phyloP scores from a whole-genome alignment of 345 rosid species.

The Luvunga scandens region DNA sequence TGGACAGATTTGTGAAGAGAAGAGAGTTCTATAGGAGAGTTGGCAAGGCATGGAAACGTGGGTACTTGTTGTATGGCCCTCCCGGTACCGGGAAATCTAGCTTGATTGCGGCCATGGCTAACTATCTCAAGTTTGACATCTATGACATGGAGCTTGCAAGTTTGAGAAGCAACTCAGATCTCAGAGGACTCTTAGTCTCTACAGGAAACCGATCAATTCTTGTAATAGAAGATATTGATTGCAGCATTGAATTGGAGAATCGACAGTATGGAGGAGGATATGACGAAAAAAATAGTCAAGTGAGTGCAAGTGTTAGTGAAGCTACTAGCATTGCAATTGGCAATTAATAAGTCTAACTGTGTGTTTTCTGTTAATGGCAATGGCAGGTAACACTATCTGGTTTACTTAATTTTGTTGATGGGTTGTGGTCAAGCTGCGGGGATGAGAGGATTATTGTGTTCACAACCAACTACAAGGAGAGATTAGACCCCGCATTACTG shows the following conservation, averaged over 20 bases:
- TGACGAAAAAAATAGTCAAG: background rate
- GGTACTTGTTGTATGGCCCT: conserved; percentile 26
- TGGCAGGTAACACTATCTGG: conserved; percentile 20
- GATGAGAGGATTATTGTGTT: conserved; percentile 26
- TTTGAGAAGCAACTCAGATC: conserved; percentile 2
- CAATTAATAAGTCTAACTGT: background rate
- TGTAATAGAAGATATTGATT: conserved; percentile 27
- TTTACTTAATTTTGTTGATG: conserved; percentile 25
- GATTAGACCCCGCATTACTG: conserved; percentile 27
- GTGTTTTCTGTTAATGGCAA: background rate
- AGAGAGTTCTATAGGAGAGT: background rate
- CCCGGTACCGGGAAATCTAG: conserved; percentile 30
- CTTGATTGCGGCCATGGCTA: conserved; percentile 33
- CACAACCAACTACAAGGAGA: conserved; percentile 28
- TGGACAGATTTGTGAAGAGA: conserved; percentile 28
- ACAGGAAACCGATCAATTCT: conserved; percentile 16
- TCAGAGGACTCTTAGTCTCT: conserved; percentile 6
- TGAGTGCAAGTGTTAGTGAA: background rate
- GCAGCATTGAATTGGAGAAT: conserved; percentile 12
- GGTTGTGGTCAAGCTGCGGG: conserved; percentile 26
- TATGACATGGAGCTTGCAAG: conserved; percentile 21
- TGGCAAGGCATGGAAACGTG: conserved; percentile 22
- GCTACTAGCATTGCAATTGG: background rate
- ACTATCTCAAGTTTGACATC: conserved; percentile 26
- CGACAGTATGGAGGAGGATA: background rate